These are phyloP conservation scores for Fusarium beomiforme DNA, from an alignment of 2,329 filamentous ascomycete species.

Conservation along the genomic window DNA sequence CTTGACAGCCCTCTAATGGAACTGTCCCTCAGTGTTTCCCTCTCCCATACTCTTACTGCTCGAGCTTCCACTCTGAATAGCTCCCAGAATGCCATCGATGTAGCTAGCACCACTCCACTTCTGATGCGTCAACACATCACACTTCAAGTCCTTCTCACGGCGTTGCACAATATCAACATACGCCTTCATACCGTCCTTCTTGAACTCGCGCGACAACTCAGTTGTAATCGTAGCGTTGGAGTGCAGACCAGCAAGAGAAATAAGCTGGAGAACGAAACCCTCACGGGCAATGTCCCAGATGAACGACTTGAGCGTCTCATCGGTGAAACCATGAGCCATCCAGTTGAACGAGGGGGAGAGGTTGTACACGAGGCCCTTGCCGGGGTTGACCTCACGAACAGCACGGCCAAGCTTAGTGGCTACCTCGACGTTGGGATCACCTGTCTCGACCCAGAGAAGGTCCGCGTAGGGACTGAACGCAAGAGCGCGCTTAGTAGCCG, in stretches of 20 bases:
- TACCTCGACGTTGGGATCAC: conserved; percentile 83
- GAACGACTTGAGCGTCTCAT: conserved; percentile 85
- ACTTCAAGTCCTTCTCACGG: conserved; percentile 88
- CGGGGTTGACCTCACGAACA: conserved; percentile 75
- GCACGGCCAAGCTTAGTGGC: conserved; percentile 79
- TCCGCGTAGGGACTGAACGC: conserved; percentile 94
- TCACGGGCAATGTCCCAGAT: conserved; percentile 96
- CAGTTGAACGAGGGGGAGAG: conserved; percentile 98
- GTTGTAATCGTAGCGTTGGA: conserved; percentile 71
- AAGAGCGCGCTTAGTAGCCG: conserved; percentile 92
- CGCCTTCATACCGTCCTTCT: conserved; percentile 92
- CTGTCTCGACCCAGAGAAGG: conserved; percentile 96
- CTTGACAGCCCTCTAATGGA: conserved; percentile 49
- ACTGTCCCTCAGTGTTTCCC: conserved; percentile 86
- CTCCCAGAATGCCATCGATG: conserved; percentile 88
- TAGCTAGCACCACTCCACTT: conserved; percentile 79
- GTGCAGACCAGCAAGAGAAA: conserved; percentile 73
- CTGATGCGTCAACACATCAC: conserved; percentile 94
- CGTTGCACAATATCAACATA: conserved; percentile 95
- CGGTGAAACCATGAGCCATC: conserved; percentile 93
- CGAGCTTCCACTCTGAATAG: conserved; percentile 90
- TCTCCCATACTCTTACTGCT: conserved; percentile 94
- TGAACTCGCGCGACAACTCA: conserved; percentile 85
- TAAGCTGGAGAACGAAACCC: conserved; percentile 77
- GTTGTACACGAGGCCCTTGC: conserved; percentile 96